phyloP scores from a whole-genome alignment of 352 stramenopile species.

The Thalassiosira pacifica region DNA sequence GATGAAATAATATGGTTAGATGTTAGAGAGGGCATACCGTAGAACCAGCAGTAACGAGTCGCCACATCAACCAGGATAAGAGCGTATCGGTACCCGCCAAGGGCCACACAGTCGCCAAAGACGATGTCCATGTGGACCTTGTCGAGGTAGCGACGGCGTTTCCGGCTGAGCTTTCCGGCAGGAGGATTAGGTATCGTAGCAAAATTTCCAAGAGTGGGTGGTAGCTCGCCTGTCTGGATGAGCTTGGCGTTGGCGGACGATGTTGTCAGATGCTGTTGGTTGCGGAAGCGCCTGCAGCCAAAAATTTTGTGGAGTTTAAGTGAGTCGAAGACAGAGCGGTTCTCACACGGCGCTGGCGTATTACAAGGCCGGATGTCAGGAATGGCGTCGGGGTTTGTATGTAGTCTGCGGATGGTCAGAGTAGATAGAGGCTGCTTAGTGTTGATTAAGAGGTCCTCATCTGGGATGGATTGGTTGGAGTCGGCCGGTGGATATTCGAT shows the following conservation, averaged over 20 bases:
- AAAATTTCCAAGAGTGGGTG: conserved; percentile 10
- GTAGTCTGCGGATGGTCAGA: not conserved
- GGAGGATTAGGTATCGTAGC: conserved; percentile 20
- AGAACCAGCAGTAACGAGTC: conserved; percentile 15
- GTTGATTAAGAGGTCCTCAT: too few relatives aligned
- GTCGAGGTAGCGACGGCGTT: conserved; percentile 14
- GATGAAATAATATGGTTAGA: conserved; percentile 5
- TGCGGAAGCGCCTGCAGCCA: conserved; percentile 22
- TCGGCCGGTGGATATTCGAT: too few relatives aligned
- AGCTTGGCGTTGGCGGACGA: conserved; percentile 14
- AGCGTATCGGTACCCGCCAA: conserved; percentile 11
- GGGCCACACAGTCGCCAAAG: conserved; percentile 21
- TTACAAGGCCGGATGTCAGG: conserved; percentile 5
- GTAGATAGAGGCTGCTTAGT: not conserved
- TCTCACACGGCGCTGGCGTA: not conserved
- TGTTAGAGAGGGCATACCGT: conserved; percentile 3
- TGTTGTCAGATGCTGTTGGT: conserved; percentile 17
- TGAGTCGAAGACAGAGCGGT: conserved; percentile 6
- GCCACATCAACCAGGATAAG: conserved; percentile 19
- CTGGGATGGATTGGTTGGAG: too few relatives aligned
- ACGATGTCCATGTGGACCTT: conserved; percentile 40
- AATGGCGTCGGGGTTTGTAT: not conserved
- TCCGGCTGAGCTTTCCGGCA: conserved; percentile 12
- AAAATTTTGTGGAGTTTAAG: conserved; percentile 31
- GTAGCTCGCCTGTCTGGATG: conserved; percentile 22